A percentile compares a stretch with the other conserved stretches of the same genome.
Evolutionary conservation across 805 yeast species (phyloP).

Genomic region (Wickerhamomyces canadensis): DNA sequence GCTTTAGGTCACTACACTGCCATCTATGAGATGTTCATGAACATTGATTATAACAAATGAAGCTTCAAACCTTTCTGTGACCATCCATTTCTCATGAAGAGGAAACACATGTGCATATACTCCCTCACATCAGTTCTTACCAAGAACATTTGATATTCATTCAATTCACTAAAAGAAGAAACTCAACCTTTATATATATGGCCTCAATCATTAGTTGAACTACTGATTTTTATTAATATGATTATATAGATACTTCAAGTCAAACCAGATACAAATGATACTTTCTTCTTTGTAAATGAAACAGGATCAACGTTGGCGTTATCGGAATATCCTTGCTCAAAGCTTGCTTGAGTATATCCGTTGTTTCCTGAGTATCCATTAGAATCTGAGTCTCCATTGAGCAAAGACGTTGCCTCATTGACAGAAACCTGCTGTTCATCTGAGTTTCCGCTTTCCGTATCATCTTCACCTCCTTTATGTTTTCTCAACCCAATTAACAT

Average conservation of each 20-base stretch:
- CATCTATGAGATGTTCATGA: conserved; percentile 61
- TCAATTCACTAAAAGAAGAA: not conserved
- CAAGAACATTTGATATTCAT: too few species aligned
- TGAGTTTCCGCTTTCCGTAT: not conserved
- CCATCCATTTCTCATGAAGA: too few species aligned
- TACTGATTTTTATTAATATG: not conserved
- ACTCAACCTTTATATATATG: not conserved
- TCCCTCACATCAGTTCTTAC: too few species aligned
- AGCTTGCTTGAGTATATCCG: conserved; percentile 4
- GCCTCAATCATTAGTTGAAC: not conserved
- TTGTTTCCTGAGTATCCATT: too few species aligned
- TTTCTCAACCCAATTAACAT: conserved; percentile 28
- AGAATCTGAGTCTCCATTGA: not conserved
- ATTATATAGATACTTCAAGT: not conserved
- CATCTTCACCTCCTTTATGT: conserved; percentile 1
- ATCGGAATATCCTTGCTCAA: conserved; percentile 20
- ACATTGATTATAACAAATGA: conserved; percentile 19
- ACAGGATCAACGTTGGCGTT: conserved; percentile 19
- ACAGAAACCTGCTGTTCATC: not conserved
- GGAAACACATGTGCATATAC: too few species aligned
- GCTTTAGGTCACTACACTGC: conserved; percentile 86
- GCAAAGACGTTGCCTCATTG: not conserved
- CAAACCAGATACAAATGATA: not conserved
- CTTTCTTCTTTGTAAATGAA: conserved; percentile 1
- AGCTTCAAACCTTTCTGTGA: not conserved